Evolutionary conservation across 495 filamentous ascomycete genomes (phyloP), one percentile per base, ranked within the genome.

Genomic region (Penicillium daleae): DNA sequence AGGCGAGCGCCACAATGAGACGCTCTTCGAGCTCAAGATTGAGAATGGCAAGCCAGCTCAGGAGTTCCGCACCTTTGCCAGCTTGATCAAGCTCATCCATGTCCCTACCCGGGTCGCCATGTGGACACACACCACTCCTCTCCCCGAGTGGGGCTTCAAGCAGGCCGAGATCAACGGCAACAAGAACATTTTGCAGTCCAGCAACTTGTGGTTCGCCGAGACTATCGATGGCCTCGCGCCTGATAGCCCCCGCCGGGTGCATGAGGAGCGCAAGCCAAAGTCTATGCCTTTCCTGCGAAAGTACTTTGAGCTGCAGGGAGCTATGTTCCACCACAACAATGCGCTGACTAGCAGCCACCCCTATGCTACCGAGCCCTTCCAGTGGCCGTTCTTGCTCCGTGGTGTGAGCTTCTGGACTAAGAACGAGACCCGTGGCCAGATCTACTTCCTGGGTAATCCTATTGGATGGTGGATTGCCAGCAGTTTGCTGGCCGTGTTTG

Each of bases 361-460:
- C 1, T 99, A 99, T 70, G 87, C 95, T 27, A 95, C 90, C 64
- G 88, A 91, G 70, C 95, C 95, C n/a, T 91, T 93, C 78, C 90
- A 95, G 69, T 99, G 95, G 95, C 95, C 95, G 1, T 97, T 98
- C 86, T 83, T 99, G 63, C 82, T 99, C 39, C 88, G 96, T 13
- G 95, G 95, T 69, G 96, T 99, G 62, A 97, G 92, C 74, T 99
- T 99, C 88, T 99, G 95, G 95, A 99, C 95, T 10, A 90, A 99
- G 74, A 95, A 94, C 74, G 92, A 97, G 49, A 97, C 94, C 10
- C 87, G 91, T 31, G 90, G 95, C 77, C 95, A 99, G 78, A 99
- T 99, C 69, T 99, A 99, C 79, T 99, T 99, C 84, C 78, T 99
- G 33, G 95, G 95, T 44, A 99, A 99, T 79, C 95, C 96, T 6